Conservation (phyloP, 192 early-diverging fungal genomes). For the Backusella westeae region DNA sequence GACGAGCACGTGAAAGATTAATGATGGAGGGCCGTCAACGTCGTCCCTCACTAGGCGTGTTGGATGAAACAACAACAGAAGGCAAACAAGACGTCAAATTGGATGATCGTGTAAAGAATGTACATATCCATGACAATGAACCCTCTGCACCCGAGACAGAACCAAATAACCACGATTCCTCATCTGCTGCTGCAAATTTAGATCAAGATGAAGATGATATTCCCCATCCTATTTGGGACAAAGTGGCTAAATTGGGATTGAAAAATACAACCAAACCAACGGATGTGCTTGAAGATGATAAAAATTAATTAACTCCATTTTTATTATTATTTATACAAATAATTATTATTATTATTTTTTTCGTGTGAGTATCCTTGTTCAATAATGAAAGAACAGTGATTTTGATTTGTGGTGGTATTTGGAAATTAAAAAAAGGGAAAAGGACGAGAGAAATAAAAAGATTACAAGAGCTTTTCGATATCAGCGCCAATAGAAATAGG, state of each 20-base stretch:
- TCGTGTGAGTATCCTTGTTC: not conserved
- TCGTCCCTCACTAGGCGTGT: not conserved
- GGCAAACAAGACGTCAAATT: not conserved
- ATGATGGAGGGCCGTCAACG: slow-evolving; percentile 12
- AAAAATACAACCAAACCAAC: slow-evolving; percentile 1
- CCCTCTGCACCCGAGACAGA: not conserved
- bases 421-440: not conserved
- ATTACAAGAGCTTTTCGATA: slow-evolving; percentile 54
- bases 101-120: not conserved
- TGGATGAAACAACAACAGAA: not conserved
- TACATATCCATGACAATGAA: not conserved
- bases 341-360: not conserved
- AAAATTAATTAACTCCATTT: not conserved
- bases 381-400: not conserved
- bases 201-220: not conserved
- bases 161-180: not conserved
- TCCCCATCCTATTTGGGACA: not conserved
- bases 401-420: not conserved
- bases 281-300: not conserved
- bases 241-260: not conserved
- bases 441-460: not conserved
- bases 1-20: slow-evolving; percentile 27
- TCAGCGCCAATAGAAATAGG: slow-evolving; percentile 58
- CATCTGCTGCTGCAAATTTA: too few relatives aligned
- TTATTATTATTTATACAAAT: not conserved